These are phyloP conservation scores for Lodderomyces orthopsilosis DNA, from an alignment of 1,139 yeast genomes.

Conservation along the genomic window DNA sequence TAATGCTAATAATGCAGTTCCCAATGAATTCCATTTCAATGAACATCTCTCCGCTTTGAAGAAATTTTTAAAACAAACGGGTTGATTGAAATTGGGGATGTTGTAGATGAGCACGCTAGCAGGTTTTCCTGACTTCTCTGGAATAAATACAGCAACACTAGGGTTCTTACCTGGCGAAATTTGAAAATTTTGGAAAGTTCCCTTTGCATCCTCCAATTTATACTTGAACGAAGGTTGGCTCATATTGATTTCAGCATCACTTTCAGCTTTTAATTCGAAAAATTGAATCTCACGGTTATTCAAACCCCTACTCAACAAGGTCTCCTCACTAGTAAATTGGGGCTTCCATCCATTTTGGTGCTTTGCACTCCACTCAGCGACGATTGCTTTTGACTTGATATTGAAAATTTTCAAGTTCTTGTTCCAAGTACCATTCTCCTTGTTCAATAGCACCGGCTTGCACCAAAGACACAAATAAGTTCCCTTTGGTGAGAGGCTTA, in stretches of 20 bases:
- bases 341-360: conserved; percentile 91
- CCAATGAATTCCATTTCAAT: conserved; percentile 90
- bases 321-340: conserved; percentile 80
- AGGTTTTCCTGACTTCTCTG: conserved; percentile 82
- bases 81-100: conserved; percentile 69
- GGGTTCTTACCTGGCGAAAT: conserved; percentile 90
- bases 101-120: conserved; percentile 84
- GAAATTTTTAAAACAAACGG: conserved; percentile 82
- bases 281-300: conserved; percentile 68
- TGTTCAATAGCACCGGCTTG: conserved; percentile 64
- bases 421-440: conserved; percentile 64
- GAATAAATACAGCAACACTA: conserved; percentile 86
- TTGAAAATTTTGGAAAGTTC: conserved; percentile 52
- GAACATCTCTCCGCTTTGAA: conserved; percentile 95
- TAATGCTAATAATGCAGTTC: conserved; percentile 89
- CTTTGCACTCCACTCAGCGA: conserved; percentile 72
- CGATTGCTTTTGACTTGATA: conserved; percentile 44
- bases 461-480: conserved; percentile 86
- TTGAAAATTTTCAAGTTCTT: conserved; percentile 79
- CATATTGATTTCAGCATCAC: conserved; percentile 36
- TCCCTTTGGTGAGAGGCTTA: conserved; percentile 88
- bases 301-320: conserved; percentile 61
- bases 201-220: conserved; percentile 57
- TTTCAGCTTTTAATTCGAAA: conserved; percentile 51
- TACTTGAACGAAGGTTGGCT: conserved; percentile 60